Evolutionary conservation across 1,284 basidiomycete species (phyloP), one percentile per base, ranked within the genome.

Genomic region (Naganishia sp.): DNA sequence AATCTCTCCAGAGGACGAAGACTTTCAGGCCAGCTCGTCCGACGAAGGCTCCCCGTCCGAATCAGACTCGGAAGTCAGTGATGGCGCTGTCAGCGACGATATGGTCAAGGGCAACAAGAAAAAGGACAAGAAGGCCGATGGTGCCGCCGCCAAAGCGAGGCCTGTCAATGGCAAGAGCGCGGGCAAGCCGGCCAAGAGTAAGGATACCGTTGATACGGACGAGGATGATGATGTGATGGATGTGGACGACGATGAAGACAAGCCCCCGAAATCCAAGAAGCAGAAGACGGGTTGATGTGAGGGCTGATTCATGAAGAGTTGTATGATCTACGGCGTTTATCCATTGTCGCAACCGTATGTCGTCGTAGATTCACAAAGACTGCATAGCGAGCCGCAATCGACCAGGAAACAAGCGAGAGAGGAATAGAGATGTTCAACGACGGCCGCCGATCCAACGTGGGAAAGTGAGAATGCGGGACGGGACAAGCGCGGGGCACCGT

Each of bases 11-110:
- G 82, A 84, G 78, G 88, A 89, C 74, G 94, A 94, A 76, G 94
- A 96, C 81, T 98, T 98, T 84, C 80, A 88, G 70, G 92, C 88
- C 4, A 90, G 88, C 28, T 88, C 83, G 0, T 90, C 89, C 0
- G 93, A 95, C 74, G 84, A 83, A 61, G 92, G 93, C 25, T 94
- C 91, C 4, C 91, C 91, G 0, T 87, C 86, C 35, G 88, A 87
- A 32, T 85, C 83, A 46, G 90, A 90, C 67, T 87, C 86, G 0
- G 87, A 87, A 39, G 82, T 83, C 6, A 89, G 85, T 11, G 75
- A 69, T 23, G 79, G 90, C 86, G 11, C 81, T 55, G 79, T 75
- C 2, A 75, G 73, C 54, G 78, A 80, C 68, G 77, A 75, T 53
- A 91, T 90, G 52, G 89, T 90, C 43, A 91, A 90, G 2, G 91